Evolutionary conservation across 1,284 basidiomycete genomes (phyloP), one percentile per base, ranked within the genome.

Genomic region (Malassezia vespertilionis): DNA sequence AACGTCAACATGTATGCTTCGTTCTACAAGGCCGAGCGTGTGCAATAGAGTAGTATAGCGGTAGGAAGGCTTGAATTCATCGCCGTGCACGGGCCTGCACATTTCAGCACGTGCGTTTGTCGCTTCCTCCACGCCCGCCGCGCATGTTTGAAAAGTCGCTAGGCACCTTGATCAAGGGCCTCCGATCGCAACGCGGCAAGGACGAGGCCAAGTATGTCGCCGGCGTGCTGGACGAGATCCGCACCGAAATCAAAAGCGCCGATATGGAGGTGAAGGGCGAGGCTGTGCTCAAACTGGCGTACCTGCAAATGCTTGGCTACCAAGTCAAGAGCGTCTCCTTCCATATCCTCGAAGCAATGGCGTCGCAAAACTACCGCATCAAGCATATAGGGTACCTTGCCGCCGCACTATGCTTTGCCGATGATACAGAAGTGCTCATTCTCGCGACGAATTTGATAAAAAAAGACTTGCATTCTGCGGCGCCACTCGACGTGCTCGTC

Each of bases 311-410:
- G 88, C 73, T 91, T 12, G 87, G 87, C 33, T 75, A 76, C 51
- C 73, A 74, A 3, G 69, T 75, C 18, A 64, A 73, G 6, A 67
- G 74, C 27, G 75, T 75, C 10, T 74, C 28, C 67, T 74, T 47
- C 73, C 82, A 93, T 72, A 84, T 99, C 47, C 82, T 97, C 11
- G 93, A 99, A 68, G 86, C 91, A 64, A 97, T 97, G 93, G 90
- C 88, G 23, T 89, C 86, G 2, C 76, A 84, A 2, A 82, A 82
- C 62, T 82, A 83, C 60, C 88, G 96, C 72, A 77, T 93, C 58
- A 99, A 99, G 76, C 82, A 82, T 32, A 83, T 96, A 34, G 93
- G 93, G 12, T 97, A 99, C 73, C 81, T 97, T 12, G 93, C 86
- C 1, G 90, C 93, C 1, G 77, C 80, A 0, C 86, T 93, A 71